Conservation (phyloP, 345 rosid genomes). For the Eucalyptus coolabah region DNA sequence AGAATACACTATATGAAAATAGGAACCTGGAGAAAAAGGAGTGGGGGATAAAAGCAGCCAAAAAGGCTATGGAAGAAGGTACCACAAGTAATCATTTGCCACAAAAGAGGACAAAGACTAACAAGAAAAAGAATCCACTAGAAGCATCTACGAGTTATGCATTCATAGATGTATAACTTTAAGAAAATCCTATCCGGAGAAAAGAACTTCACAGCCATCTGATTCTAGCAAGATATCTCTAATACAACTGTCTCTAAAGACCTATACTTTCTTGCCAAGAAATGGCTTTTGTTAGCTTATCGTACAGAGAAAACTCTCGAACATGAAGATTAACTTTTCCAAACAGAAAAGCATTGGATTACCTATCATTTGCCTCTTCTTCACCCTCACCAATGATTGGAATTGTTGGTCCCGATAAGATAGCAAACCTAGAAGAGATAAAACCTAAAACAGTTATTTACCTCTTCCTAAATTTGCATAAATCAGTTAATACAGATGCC, state of each 20-base stretch:
- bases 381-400: conserved; percentile 97
- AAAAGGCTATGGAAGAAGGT: not conserved
- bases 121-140: not conserved
- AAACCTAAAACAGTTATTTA: not conserved
- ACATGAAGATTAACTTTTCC: not conserved
- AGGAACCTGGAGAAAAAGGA: not conserved
- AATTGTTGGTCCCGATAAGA: conserved; percentile 95
- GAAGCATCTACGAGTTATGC: not conserved
- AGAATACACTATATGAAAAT: not conserved
- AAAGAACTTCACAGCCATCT: not conserved
- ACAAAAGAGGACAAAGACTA: not conserved
- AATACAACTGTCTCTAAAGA: not conserved
- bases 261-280: not conserved
- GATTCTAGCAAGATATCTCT: not conserved
- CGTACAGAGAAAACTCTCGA: not conserved
- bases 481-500: not conserved
- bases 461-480: not conserved
- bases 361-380: conserved; percentile 99
- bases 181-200: not conserved
- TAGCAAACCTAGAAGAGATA: conserved; percentile 46
- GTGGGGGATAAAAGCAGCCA: not conserved
- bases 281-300: not conserved
- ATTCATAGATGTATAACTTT: not conserved
- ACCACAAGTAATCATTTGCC: not conserved
- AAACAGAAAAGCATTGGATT: not conserved